Evolutionary conservation across 2,329 filamentous ascomycete species (phyloP).

Genomic region (Aspergillus ustus): DNA sequence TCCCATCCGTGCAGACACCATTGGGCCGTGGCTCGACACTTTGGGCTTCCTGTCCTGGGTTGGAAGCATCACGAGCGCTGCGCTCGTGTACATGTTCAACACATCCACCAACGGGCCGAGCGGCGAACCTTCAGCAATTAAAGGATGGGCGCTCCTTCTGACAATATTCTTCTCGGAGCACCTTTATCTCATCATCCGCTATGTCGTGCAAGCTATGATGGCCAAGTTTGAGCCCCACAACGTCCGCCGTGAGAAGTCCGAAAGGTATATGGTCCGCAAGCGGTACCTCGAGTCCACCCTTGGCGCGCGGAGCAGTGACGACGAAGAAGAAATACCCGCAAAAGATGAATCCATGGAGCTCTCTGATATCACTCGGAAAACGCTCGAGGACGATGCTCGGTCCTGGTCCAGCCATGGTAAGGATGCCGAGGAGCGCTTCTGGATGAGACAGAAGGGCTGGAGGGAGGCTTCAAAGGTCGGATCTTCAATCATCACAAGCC

Average conservation of each 20-base stretch:
- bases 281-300: slow-evolving; percentile 65
- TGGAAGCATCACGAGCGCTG: slow-evolving; percentile 84
- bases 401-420: slow-evolving; percentile 38
- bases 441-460: slow-evolving; percentile 52
- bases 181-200: slow-evolving; percentile 78
- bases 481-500: slow-evolving; percentile 44
- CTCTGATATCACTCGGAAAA: slow-evolving; percentile 39
- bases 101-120: slow-evolving; percentile 59
- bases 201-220: slow-evolving; percentile 73
- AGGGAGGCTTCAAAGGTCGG: slow-evolving; percentile 47
- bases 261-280: slow-evolving; percentile 80
- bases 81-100: slow-evolving; percentile 87
- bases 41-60: slow-evolving; percentile 92
- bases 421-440: slow-evolving; percentile 45
- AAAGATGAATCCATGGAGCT: slow-evolving; percentile 23
- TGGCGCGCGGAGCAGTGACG: slow-evolving; percentile 27
- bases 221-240: slow-evolving; percentile 83
- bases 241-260: slow-evolving; percentile 79
- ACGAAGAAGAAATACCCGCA: slow-evolving; percentile 24
- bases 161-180: slow-evolving; percentile 87
- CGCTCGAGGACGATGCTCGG: slow-evolving; percentile 50
- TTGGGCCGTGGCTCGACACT: slow-evolving; percentile 90
- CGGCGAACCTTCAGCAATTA: slow-evolving; percentile 63
- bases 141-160: slow-evolving; percentile 78
- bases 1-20: slow-evolving; percentile 88